Evolutionary conservation across 176 grass and related monocot species (phyloP).

Genomic region (Paspalum notatum): DNA sequence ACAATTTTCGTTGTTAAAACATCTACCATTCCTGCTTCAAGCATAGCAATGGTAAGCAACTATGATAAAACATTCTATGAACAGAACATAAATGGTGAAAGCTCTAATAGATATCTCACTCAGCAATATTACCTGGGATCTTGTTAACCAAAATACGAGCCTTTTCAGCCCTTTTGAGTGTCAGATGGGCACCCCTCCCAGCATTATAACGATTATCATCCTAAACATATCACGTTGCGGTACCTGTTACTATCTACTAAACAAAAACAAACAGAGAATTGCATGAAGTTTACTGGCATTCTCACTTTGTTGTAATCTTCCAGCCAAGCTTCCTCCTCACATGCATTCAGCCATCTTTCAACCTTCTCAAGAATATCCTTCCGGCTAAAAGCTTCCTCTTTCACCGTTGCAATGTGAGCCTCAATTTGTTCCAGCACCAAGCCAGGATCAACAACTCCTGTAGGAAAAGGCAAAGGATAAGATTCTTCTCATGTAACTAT

Average conservation of each 20-base stretch:
- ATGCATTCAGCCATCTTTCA: conserved; percentile 82
- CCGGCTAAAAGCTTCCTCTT: conserved; percentile 87
- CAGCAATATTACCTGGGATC: conserved; percentile 67
- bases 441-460: conserved; percentile 78
- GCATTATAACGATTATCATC: conserved; percentile 93
- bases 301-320: conserved; percentile 94
- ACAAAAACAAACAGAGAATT: background rate
- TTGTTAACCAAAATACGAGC: conserved; percentile 84
- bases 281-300: conserved; percentile 27
- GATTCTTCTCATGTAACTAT: background rate
- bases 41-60: conserved; percentile 23
- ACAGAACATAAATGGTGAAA: conserved; percentile 10
- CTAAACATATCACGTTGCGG: conserved; percentile 46
- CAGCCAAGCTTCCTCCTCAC: conserved; percentile 90
- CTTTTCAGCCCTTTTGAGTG: conserved; percentile 89
- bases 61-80: background rate
- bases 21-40: conserved; percentile 73
- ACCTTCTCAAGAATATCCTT: conserved; percentile 97
- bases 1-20: conserved; percentile 67
- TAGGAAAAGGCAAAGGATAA: conserved; percentile 27
- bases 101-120: conserved; percentile 21
- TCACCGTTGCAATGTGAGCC: conserved; percentile 67
- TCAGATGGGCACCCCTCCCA: conserved; percentile 83
- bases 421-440: conserved; percentile 89
- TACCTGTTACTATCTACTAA: conserved; percentile 12